Evolutionary conservation across 352 stramenopile genomes (phyloP).

Genomic region (Phytophthora meadii): DNA sequence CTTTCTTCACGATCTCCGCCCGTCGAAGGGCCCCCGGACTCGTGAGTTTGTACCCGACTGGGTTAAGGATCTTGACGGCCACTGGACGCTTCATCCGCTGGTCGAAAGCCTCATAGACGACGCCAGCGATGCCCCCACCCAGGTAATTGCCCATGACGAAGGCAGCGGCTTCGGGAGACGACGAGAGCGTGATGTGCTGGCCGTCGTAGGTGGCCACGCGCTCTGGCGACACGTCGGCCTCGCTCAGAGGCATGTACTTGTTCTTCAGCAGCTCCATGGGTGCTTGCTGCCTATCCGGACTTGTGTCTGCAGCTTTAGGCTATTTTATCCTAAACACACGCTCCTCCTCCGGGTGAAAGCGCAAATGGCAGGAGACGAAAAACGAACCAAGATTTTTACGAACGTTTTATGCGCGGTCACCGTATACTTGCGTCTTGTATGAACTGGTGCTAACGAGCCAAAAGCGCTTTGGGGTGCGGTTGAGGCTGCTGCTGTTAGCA

Average conservation of each 20-base stretch:
- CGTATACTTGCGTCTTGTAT: background rate
- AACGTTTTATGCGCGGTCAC: constrained; percentile 17
- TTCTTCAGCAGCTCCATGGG: constrained; percentile 59
- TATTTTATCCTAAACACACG: constrained; percentile 12
- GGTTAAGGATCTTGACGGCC: constrained; percentile 98
- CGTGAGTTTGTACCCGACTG: constrained; percentile 94
- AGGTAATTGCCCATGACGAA: constrained; percentile 94
- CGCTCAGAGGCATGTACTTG: constrained; percentile 91
- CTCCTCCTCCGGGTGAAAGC: constrained; percentile 21
- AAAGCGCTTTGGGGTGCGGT: constrained; percentile 15
- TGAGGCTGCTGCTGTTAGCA: constrained; percentile 16
- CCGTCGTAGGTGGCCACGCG: constrained; percentile 84
- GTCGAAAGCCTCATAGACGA: constrained; percentile 93
- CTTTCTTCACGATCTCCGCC: constrained; percentile 88
- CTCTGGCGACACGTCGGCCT: constrained; percentile 79
- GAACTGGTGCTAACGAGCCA: background rate
- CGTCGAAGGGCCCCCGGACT: constrained; percentile 72
- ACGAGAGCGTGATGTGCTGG: constrained; percentile 69
- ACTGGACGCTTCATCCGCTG: constrained; percentile 79
- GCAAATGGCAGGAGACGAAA: constrained; percentile 28
- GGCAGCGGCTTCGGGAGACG: constrained; percentile 25
- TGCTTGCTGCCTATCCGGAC: background rate
- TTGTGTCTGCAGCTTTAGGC: background rate
- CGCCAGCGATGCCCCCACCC: constrained; percentile 91
- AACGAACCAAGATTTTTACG: constrained; percentile 32